A percentile compares a stretch with the other conserved stretches of the same genome.
Evolutionary conservation across 306 rosid species (phyloP).

Genomic region (Fagus sylvatica): DNA sequence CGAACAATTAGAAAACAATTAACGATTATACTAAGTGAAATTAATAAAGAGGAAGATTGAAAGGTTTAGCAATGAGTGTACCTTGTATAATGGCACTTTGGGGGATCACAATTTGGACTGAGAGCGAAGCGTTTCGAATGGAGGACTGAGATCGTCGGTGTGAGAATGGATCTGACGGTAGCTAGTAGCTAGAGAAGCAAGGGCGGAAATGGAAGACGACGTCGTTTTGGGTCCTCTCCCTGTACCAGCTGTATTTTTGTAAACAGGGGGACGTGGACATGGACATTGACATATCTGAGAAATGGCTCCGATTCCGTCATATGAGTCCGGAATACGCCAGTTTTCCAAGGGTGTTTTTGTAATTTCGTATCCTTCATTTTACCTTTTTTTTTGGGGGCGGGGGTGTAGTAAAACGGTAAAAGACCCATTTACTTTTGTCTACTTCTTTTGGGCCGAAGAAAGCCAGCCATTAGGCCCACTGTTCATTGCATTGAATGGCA

Average conservation of each 20-base stretch:
- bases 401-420: too few relatives aligned
- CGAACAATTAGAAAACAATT: not conserved
- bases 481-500: not conserved
- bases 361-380: not conserved
- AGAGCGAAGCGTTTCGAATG: slow-evolving; percentile 12
- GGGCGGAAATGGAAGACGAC: slow-evolving; percentile 26
- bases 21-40: too few relatives aligned
- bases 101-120: slow-evolving; percentile 13
- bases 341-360: slow-evolving; percentile 19
- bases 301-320: slow-evolving; percentile 26
- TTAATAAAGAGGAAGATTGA: not conserved
- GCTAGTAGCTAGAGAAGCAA: slow-evolving; percentile 6
- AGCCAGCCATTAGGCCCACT: not conserved
- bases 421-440: not conserved
- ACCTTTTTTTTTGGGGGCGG: not conserved
- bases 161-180: slow-evolving; percentile 40
- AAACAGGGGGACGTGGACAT: not conserved
- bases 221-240: slow-evolving; percentile 29
- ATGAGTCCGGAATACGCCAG: not conserved
- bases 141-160: slow-evolving; percentile 49
- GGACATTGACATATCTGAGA: not conserved
- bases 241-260: not conserved
- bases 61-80: slow-evolving; percentile 20
- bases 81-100: slow-evolving; percentile 16
- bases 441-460: not conserved